Conservation (phyloP, 2,329 filamentous ascomycete species). For the Fusarium continuum region DNA sequence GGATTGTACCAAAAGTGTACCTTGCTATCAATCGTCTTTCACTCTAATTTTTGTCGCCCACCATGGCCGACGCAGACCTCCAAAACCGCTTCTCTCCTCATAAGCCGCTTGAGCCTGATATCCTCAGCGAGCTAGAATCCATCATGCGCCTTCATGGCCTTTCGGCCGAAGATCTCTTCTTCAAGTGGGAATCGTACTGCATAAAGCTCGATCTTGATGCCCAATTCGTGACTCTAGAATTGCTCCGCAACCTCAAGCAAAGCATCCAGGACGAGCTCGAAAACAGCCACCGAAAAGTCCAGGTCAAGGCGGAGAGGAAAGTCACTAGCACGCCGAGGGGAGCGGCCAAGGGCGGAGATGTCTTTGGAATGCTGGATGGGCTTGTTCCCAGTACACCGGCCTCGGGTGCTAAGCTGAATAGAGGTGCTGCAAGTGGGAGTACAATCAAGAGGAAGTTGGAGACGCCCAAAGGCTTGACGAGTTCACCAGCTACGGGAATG, state of each 20-base stretch:
- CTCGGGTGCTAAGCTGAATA: constrained; percentile 55
- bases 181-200: constrained; percentile 99
- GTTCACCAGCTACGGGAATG: constrained; percentile 49
- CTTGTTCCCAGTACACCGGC: constrained; percentile 71
- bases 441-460: constrained; percentile 48
- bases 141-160: constrained; percentile 87
- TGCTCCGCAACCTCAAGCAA: constrained; percentile 82
- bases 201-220: constrained; percentile 91
- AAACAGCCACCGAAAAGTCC: constrained; percentile 72
- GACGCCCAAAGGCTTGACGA: constrained; percentile 41
- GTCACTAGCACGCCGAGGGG: constrained; percentile 70
- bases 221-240: constrained; percentile 72
- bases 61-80: constrained; percentile 51
- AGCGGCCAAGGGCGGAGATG: constrained; percentile 66
- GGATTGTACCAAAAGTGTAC: neutral
- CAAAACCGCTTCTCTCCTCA: constrained; percentile 50
- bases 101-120: constrained; percentile 73
- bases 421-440: constrained; percentile 44
- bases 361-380: constrained; percentile 85
- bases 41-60: constrained; percentile 25
- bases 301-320: constrained; percentile 71
- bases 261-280: constrained; percentile 86
- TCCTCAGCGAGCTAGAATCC: constrained; percentile 82
- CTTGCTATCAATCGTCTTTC: neutral
- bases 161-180: constrained; percentile 86